Evolutionary conservation across 305 asterid species (phyloP), one percentile per base, ranked within the genome.

Genomic region (Fraxinus nigra): DNA sequence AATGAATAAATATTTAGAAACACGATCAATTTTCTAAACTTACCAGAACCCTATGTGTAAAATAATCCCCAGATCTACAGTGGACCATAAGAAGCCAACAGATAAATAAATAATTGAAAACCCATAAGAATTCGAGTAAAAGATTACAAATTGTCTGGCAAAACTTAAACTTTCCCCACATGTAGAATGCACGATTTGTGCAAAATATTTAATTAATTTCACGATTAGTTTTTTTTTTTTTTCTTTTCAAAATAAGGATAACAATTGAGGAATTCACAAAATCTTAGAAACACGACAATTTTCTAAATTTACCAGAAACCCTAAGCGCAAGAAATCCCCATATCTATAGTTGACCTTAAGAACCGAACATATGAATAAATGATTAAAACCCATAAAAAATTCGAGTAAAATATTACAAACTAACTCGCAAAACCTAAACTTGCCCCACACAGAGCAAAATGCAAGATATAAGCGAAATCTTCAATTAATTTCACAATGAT

Each of bases 1-100:
- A 78, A 51, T 78, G 75, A 28, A 48, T 4, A 46, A 61, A 3
- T 18, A 2, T 40, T 80, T 69, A 10, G 38, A 37, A 70, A 77
- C 74, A 28, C 13, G 2, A 11, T 77, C 10, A 72, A 59, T 54
- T 35, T 70, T 2, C 77, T 70, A 77, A 63, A 54, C 8, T 30
- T 61, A 75, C 72, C 24, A 46, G 46, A 78, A 11, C 80, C 76
- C 78, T 30, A 78, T 59, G 74, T 72, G 72, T 40, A 72, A 74
- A 18, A 10, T 22, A 67, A 79, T 82, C 79, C n/a, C 59, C 16
- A 85, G 69, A 79, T 75, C 82, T 54, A 80, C 59, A 38, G 18
- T 5, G 48, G 30, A 51, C 28, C 67, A 56, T 24, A 48, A n/a
- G 78, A 69, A 82, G 37, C 59, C 20, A 48, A 48, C 7, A 77